Conservation (phyloP, 441 rosid species). For the Jatropha multifida region DNA sequence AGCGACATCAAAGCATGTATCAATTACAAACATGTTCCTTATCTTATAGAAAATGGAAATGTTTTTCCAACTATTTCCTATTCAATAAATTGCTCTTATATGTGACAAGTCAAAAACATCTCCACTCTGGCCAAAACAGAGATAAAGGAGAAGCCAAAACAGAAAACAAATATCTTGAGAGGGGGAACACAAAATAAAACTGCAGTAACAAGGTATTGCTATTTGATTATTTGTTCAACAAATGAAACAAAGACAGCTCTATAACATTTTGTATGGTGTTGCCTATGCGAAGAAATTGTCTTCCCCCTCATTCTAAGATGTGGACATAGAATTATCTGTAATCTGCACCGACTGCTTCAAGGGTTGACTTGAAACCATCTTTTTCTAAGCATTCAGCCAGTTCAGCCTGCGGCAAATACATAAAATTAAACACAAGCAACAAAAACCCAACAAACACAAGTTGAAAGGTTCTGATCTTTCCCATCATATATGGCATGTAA, state of each 20-base stretch:
- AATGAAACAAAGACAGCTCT: background rate
- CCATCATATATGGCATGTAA: background rate
- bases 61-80: background rate
- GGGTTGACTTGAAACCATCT: constrained; percentile 83
- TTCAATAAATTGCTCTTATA: background rate
- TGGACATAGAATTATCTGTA: constrained; percentile 37
- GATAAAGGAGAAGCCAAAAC: background rate
- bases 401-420: constrained; percentile 53
- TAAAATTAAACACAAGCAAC: background rate
- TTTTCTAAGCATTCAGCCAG: constrained; percentile 79
- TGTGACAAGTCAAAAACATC: background rate
- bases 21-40: constrained; percentile 15
- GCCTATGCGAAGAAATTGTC: background rate
- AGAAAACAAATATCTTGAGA: background rate
- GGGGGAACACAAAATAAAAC: background rate
- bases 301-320: background rate
- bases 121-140: background rate
- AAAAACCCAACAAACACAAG: background rate
- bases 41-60: constrained; percentile 3
- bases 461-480: background rate
- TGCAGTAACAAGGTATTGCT: background rate
- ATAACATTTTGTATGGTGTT: constrained; percentile 3
- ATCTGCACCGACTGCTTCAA: constrained; percentile 93
- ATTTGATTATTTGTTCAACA: background rate
- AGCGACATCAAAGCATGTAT: background rate